These are phyloP conservation scores for Brettanomyces nanus DNA, from an alignment of 805 yeast species.

Conservation along the genomic window DNA sequence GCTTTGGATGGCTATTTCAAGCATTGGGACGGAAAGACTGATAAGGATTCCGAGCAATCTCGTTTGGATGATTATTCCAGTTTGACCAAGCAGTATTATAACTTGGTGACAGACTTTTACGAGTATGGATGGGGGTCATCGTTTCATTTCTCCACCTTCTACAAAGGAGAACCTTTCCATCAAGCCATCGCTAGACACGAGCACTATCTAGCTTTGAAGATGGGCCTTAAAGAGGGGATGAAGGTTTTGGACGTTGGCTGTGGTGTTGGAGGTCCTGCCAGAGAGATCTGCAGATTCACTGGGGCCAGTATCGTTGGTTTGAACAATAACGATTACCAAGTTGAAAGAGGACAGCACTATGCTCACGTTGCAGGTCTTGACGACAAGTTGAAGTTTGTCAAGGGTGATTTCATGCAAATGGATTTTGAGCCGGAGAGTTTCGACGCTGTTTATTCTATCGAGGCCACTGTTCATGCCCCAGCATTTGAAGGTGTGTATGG, in stretches of 20 bases:
- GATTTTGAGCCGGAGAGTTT: constrained; percentile 85
- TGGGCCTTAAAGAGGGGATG: constrained; percentile 71
- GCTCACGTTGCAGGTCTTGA: constrained; percentile 58
- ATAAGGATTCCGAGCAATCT: constrained; percentile 56
- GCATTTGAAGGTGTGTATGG: constrained; percentile 90
- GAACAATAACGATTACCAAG: constrained; percentile 95
- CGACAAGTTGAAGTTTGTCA: constrained; percentile 74
- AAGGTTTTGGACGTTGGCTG: constrained; percentile 96
- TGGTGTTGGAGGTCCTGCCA: constrained; percentile 99
- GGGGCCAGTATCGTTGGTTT: constrained; percentile 81
- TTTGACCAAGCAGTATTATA: constrained; percentile 91
- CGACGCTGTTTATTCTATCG: constrained; percentile 97
- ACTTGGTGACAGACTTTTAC: constrained; percentile 94
- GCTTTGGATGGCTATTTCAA: constrained; percentile 89
- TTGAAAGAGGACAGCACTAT: constrained; percentile 81
- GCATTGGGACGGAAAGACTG: constrained; percentile 94
- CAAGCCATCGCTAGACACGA: constrained; percentile 98
- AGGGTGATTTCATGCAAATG: constrained; percentile 99
- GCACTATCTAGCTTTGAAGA: constrained; percentile 85
- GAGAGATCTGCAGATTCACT: constrained; percentile 90
- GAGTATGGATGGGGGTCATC: constrained; percentile 99
- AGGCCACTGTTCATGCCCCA: constrained; percentile 98
- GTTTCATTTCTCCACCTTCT: constrained; percentile 94
- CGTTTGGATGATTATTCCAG: constrained; percentile 83
- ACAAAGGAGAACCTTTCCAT: constrained; percentile 84